Conservation (phyloP, 2,329 filamentous ascomycete genomes). For the Microsporum ferrugineum region DNA sequence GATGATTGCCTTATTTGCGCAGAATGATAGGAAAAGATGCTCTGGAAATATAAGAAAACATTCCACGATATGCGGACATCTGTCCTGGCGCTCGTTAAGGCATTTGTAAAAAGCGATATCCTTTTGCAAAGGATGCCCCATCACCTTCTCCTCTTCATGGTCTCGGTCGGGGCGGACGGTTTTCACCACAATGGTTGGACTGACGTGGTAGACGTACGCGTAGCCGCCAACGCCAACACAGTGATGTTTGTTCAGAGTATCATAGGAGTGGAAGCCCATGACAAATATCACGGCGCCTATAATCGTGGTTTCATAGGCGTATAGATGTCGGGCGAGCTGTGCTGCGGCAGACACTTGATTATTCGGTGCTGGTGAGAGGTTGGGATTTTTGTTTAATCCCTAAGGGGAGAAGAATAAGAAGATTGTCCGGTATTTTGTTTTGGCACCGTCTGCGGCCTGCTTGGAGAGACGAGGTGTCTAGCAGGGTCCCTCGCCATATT, state of each 20-base stretch:
- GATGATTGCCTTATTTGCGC: slow-evolving; percentile 1
- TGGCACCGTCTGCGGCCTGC: too few species aligned
- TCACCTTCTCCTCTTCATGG: not conserved
- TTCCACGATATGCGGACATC: slow-evolving; percentile 13
- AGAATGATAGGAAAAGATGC: slow-evolving; percentile 15
- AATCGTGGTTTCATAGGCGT: not conserved
- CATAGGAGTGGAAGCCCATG: not conserved
- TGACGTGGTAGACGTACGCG: not conserved
- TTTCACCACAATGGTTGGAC: not conserved
- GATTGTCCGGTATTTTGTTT: too few species aligned
- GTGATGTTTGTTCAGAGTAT: not conserved
- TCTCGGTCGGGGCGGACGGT: not conserved
- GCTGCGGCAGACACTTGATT: too few species aligned
- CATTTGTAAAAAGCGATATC: slow-evolving; percentile 14
- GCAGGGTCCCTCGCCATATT: too few species aligned
- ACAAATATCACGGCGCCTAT: not conserved
- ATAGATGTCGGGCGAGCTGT: not conserved
- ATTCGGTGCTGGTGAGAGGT: too few species aligned
- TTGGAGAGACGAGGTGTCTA: too few species aligned
- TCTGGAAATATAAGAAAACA: slow-evolving; percentile 14
- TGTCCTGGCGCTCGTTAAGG: slow-evolving; percentile 9
- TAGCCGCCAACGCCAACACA: not conserved
- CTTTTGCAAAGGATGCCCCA: slow-evolving; percentile 7
- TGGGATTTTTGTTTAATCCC: too few species aligned
- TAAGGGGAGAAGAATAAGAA: too few species aligned